Conservation (phyloP, 192 early-diverging fungal species). For the Coemansia sp. region DNA sequence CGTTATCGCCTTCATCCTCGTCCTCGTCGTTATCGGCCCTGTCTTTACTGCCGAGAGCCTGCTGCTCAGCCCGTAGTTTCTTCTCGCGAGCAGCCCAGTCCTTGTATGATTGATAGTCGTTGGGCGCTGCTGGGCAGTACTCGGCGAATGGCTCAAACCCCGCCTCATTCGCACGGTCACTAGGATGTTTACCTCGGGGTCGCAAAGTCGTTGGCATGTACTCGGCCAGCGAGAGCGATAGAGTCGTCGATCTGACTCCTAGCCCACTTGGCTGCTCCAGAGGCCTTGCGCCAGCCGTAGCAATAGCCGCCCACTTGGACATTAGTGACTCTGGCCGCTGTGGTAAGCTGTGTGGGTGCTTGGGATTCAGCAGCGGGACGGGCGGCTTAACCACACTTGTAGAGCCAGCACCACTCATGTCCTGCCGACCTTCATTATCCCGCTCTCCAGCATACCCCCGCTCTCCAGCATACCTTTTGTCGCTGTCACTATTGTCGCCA, state of each 20-base stretch:
- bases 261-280: background rate
- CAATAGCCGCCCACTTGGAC: conserved; percentile 24
- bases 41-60: background rate
- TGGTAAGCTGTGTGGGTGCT: conserved; percentile 32
- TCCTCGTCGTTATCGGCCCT: background rate
- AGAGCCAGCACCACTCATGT: background rate
- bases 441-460: no score
- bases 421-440: no score
- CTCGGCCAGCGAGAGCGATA: conserved; percentile 23
- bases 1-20: background rate
- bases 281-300: background rate
- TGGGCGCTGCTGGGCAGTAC: conserved; percentile 40
- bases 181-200: background rate
- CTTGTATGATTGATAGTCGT: conserved; percentile 36
- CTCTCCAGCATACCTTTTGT: background rate
- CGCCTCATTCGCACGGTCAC: background rate
- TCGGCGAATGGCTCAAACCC: conserved; percentile 34
- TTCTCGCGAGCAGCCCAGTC: conserved; percentile 24
- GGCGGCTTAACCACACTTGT: background rate
- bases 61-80: background rate
- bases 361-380: conserved; percentile 11
- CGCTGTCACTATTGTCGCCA: background rate
- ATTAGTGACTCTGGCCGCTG: conserved; percentile 24
- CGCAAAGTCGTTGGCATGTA: conserved; percentile 18
- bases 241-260: background rate